Evolutionary conservation across 805 yeast species (phyloP), one percentile per base, ranked within the genome.

Genomic region (Saccharomycopsis malanga): DNA sequence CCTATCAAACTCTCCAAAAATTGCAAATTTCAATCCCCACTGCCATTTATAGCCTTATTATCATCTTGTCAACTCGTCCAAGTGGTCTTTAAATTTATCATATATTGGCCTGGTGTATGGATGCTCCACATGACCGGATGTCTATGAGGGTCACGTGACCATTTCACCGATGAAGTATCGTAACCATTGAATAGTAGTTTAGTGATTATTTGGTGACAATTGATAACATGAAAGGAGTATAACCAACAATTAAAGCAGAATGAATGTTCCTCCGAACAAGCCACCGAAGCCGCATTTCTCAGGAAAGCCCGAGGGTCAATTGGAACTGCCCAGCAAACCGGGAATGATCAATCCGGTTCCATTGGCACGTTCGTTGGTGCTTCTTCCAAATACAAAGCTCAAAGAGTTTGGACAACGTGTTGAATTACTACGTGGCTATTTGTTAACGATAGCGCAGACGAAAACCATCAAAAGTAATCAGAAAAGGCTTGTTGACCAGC

Each of bases 371-470:
- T 15, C 46, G n/a, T 18, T 44, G n/a, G 21, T 30, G 27, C 39
- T 30, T 14, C 44, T 50, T 23, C 53, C 53, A 12, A 30, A 22
- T 23, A 34, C 25, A 2, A 49, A 45, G 30, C 44, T 49, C 25
- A 24, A 27, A 21, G 49, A 49, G 25, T 49, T 49, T 32, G 23
- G 34, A 29, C 21, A 23, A 4, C 23, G 39, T 4, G 17, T 38
- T 21, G 34, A n/a, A 6, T 35, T 49, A 12, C 22, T 49, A 5
- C 27, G 17, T n/a, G 53, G 53, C 4, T 46, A 45, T 20, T 30
- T 39, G 30, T 27, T 38, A 4, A 22, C 20, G 14, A 25, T 42
- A 6, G 5, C 10, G 12, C 23, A 42, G 18, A 20, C 32, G 4
- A 34, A 42, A 18, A 34, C 27, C 14, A 34, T 34, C 10, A 12